Evolutionary conservation across 768 basidiomycete genomes (phyloP).

Genomic region (Boletus sp.): DNA sequence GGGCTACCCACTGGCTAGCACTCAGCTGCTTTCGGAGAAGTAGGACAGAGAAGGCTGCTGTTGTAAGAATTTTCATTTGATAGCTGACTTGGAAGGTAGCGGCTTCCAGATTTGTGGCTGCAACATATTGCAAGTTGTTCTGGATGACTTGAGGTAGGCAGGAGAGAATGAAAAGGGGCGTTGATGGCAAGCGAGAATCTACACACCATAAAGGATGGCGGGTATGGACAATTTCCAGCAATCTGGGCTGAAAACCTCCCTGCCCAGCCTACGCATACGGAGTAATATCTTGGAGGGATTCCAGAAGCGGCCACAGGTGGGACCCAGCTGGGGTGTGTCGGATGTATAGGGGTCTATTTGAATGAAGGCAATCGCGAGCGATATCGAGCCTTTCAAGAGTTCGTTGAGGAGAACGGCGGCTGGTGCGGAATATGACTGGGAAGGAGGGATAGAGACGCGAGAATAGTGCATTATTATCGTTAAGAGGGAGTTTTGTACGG

Average conservation of each 20-base stretch:
- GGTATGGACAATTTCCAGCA: slow-evolving; percentile 98
- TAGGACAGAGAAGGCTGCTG: slow-evolving; percentile 83
- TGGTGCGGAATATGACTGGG: slow-evolving; percentile 85
- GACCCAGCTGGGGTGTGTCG: slow-evolving; percentile 31
- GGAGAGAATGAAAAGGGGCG: slow-evolving; percentile 6
- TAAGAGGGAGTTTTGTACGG: slow-evolving; percentile 87
- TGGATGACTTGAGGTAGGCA: slow-evolving; percentile 61
- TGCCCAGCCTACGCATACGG: slow-evolving; percentile 56
- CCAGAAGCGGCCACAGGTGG: slow-evolving; percentile 36
- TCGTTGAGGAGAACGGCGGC: slow-evolving; percentile 94
- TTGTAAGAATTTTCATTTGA: slow-evolving; percentile 97
- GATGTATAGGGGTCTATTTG: slow-evolving; percentile 47
- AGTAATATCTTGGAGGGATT: slow-evolving; percentile 35
- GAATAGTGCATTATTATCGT: slow-evolving; percentile 98
- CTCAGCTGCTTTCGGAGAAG: slow-evolving; percentile 76
- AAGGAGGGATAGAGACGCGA: slow-evolving; percentile 73
- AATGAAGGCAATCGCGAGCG: slow-evolving; percentile 77
- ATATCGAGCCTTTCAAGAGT: slow-evolving; percentile 88
- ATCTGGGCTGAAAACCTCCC: slow-evolving; percentile 81
- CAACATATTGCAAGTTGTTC: slow-evolving; percentile 95
- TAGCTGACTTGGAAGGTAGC: slow-evolving; percentile 97
- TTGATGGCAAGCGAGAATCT: not conserved
- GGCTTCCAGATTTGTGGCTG: slow-evolving; percentile 89
- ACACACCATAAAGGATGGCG: slow-evolving; percentile 83
- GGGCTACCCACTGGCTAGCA: slow-evolving; percentile 77